These are phyloP conservation scores for Salisapilia sapeloensis DNA, from an alignment of 352 stramenopile species.

Conservation along the genomic window DNA sequence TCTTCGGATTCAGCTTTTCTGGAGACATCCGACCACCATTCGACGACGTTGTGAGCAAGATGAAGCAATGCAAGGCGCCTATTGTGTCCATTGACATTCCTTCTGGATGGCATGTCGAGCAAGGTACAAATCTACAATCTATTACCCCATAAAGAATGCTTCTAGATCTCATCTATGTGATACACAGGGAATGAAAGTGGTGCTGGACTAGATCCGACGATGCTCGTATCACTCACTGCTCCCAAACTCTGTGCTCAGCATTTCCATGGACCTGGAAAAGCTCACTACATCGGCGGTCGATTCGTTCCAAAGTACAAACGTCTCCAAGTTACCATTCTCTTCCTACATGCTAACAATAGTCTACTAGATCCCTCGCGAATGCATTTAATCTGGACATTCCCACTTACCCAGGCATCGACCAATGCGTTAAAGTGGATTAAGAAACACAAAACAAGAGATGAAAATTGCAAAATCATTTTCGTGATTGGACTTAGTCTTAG, in stretches of 20 bases:
- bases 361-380: constrained; percentile 26
- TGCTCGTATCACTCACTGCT: constrained; percentile 94
- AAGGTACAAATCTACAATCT: constrained; percentile 12
- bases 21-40: constrained; percentile 84
- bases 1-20: constrained; percentile 98
- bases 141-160: neutral
- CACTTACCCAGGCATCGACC: constrained; percentile 31
- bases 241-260: constrained; percentile 88
- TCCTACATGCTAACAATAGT: neutral
- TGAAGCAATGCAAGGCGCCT: constrained; percentile 37
- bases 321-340: neutral
- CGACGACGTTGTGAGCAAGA: constrained; percentile 62
- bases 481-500: too few species aligned
- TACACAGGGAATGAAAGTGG: constrained; percentile 49
- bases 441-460: too few species aligned
- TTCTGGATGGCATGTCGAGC: constrained; percentile 95
- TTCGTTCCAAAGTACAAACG: constrained; percentile 82
- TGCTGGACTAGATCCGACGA: constrained; percentile 75
- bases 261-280: constrained; percentile 61
- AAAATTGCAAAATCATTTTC: too few species aligned
- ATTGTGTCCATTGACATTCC: constrained; percentile 97
- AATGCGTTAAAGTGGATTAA: constrained; percentile 44
- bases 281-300: constrained; percentile 94
- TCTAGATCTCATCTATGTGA: neutral
- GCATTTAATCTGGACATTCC: constrained; percentile 50